Evolutionary conservation across 2,329 filamentous ascomycete species (phyloP), one percentile per base, ranked within the genome.

Genomic region (Zelopaecilomyces penicillatus): DNA sequence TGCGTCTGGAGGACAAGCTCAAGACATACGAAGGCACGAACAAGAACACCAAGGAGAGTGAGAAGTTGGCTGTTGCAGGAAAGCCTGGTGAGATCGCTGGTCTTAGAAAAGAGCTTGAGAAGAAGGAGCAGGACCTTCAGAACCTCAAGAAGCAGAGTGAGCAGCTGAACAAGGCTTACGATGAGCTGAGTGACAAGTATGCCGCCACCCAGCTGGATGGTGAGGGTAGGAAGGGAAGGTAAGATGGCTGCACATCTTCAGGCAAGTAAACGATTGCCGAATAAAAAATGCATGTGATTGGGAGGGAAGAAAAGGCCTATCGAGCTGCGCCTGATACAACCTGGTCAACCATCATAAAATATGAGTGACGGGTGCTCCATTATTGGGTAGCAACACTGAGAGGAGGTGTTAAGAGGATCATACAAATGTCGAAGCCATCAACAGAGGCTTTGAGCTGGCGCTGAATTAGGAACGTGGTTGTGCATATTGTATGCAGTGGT

Each of bases 121-220:
- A 79, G 65, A 90, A 89, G 72, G 85, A 96, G 54, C 77, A 76
- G 54, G 89, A 97, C 59, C 79, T 96, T 55, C 80, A 85, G 68
- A 87, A 80, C 46, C 73, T 97, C 57, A 95, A 94, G 83, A 95
- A 94, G 76, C 93, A 98, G 77, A 79, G 82, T 51, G 80, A 86
- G 62, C 86, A 86, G 42, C 75, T 97, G 49, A 81, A 82, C 65
- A 78, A 81, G 62, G 90, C 94, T 73, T 97, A 96, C 68, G 80
- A 87, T 63, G 80, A 83, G 54, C 74, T 97, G 57, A 82, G 87
- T 52, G 90, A 97, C 61, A 81, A 93, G 73, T 84, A 90, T 56
- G 76, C 81, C 48, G 69, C 73, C 47, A 74, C 77, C 9, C 70
- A 75, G 53, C 56, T 66, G 46, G 68, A 74, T 39, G 65, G 62